phyloP scores from a whole-genome alignment of 208 protist species.

The Phytomonas serpens region DNA sequence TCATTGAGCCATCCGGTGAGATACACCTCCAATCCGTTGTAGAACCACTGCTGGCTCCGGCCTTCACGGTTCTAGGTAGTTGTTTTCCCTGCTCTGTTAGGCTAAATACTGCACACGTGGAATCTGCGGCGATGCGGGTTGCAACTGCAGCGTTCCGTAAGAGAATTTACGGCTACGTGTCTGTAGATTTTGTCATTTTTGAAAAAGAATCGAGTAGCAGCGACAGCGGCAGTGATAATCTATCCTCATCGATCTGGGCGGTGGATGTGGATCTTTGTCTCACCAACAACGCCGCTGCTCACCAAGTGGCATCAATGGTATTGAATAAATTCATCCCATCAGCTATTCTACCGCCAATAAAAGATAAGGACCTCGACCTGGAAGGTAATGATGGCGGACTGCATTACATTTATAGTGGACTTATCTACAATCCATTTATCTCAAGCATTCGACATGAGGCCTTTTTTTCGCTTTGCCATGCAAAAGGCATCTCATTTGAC shows the following conservation, averaged over 20 bases:
- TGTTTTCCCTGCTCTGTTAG: conserved; percentile 40
- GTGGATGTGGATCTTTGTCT: conserved; percentile 86
- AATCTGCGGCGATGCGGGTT: conserved; percentile 61
- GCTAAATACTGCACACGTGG: conserved; percentile 17
- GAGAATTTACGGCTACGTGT: conserved; percentile 83
- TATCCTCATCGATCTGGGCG: conserved; percentile 51
- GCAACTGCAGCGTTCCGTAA: conserved; percentile 65
- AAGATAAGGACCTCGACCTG: neutral
- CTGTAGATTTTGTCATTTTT: conserved; percentile 80
- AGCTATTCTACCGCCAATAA: conserved; percentile 13
- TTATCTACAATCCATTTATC: conserved; percentile 87
- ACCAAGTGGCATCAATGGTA: conserved; percentile 38
- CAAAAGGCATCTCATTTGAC: conserved; percentile 68
- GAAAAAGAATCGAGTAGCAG: conserved; percentile 4
- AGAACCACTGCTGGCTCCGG: conserved; percentile 82
- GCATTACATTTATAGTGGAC: conserved; percentile 79
- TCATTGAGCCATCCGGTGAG: conserved; percentile 71
- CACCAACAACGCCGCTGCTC: conserved; percentile 75
- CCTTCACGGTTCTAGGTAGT: conserved; percentile 72
- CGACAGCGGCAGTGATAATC: conserved; percentile 13
- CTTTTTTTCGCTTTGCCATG: conserved; percentile 82
- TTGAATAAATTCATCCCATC: conserved; percentile 24
- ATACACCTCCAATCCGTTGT: conserved; percentile 75
- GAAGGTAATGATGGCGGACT: conserved; percentile 13
- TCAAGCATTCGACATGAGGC: conserved; percentile 58